These are phyloP conservation scores for Leishmania braziliensis DNA, from an alignment of 208 protist genomes.

Conservation along the genomic window DNA sequence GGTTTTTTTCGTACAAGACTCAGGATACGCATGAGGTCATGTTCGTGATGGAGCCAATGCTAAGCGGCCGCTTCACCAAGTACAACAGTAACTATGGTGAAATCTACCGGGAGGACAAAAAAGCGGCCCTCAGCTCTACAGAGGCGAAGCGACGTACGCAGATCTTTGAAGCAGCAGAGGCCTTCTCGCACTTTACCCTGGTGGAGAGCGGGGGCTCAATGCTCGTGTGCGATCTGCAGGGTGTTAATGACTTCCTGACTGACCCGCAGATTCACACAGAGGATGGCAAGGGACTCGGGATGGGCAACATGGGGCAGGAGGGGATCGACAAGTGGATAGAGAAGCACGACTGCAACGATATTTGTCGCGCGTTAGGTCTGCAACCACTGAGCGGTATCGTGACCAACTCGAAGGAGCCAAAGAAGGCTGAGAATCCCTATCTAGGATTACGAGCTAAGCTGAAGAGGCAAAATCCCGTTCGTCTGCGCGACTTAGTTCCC, in stretches of 20 bases:
- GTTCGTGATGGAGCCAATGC: conserved; percentile 90
- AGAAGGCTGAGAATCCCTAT: conserved; percentile 34
- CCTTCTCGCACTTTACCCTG: conserved; percentile 87
- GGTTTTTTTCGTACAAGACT: conserved; percentile 81
- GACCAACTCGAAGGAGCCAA: not conserved
- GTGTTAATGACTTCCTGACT: conserved; percentile 80
- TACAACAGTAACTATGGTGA: conserved; percentile 92
- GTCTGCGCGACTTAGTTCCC: conserved; percentile 53
- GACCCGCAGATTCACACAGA: conserved; percentile 89
- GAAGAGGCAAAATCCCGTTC: conserved; percentile 49
- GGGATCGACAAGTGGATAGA: conserved; percentile 83
- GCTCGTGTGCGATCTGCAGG: conserved; percentile 85
- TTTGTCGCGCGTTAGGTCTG: conserved; percentile 67
- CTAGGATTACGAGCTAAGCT: conserved; percentile 48
- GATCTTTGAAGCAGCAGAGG: conserved; percentile 83
- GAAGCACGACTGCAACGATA: conserved; percentile 73
- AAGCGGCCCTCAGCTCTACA: conserved; percentile 38
- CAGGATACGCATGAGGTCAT: conserved; percentile 71
- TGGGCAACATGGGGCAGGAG: conserved; percentile 84
- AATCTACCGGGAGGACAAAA: conserved; percentile 71
- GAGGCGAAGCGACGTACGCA: conserved; percentile 47
- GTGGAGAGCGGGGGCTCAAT: conserved; percentile 67
- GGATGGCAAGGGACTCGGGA: conserved; percentile 75
- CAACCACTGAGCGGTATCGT: conserved; percentile 40
- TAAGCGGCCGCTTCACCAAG: conserved; percentile 85